Evolutionary conservation across 805 yeast species (phyloP).

Genomic region (Zygotorulaspora chibaensis): DNA sequence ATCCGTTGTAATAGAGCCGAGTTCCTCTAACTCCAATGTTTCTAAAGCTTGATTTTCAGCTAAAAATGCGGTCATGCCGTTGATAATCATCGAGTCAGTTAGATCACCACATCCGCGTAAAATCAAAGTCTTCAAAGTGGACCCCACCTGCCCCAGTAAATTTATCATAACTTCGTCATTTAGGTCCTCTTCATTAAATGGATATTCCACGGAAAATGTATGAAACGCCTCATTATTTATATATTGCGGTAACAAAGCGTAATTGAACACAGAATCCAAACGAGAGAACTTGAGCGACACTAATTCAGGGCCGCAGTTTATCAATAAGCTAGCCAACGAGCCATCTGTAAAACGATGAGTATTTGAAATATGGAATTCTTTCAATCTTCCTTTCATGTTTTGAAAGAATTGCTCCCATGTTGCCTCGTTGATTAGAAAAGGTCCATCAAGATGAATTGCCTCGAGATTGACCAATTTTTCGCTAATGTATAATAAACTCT

Average conservation of each 20-base stretch:
- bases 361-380: slow-evolving; percentile 60
- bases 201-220: slow-evolving; percentile 63
- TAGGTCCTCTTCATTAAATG: slow-evolving; percentile 59
- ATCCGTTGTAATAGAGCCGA: slow-evolving; percentile 66
- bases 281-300: slow-evolving; percentile 58
- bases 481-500: slow-evolving; percentile 59
- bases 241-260: slow-evolving; percentile 62
- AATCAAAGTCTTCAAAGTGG: slow-evolving; percentile 49
- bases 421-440: slow-evolving; percentile 72
- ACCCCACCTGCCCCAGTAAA: slow-evolving; percentile 58
- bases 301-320: slow-evolving; percentile 54
- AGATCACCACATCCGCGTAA: slow-evolving; percentile 72
- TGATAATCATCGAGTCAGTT: slow-evolving; percentile 57
- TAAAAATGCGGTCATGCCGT: slow-evolving; percentile 59
- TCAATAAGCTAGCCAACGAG: slow-evolving; percentile 58
- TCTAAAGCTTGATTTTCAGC: slow-evolving; percentile 41
- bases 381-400: slow-evolving; percentile 48
- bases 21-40: slow-evolving; percentile 50
- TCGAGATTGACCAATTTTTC: slow-evolving; percentile 53
- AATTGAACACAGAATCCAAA: slow-evolving; percentile 66
- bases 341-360: slow-evolving; percentile 79
- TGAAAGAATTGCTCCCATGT: slow-evolving; percentile 78
- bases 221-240: slow-evolving; percentile 43
- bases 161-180: slow-evolving; percentile 64
- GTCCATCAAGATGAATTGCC: slow-evolving; percentile 73